phyloP scores from a whole-genome alignment of 2,329 filamentous ascomycete genomes.

The Cryphonectria naterciae region DNA sequence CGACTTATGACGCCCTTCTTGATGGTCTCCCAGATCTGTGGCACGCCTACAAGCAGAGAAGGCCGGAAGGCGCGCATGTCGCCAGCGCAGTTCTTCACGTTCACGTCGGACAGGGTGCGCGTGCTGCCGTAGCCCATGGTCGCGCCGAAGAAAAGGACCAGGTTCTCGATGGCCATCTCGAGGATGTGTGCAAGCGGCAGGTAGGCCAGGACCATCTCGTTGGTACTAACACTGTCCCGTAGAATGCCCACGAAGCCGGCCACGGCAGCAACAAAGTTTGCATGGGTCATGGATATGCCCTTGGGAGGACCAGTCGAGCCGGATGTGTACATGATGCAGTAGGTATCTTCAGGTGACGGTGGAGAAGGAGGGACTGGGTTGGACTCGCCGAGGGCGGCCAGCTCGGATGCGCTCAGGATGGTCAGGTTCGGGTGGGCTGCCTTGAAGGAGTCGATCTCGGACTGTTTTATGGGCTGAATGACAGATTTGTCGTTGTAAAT shows the following conservation, averaged over 20 bases:
- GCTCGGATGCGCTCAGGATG: conserved; percentile 59
- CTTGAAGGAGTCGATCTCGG: conserved; percentile 60
- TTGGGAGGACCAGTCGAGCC: conserved; percentile 89
- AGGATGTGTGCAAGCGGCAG: conserved; percentile 94
- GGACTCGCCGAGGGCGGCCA: conserved; percentile 63
- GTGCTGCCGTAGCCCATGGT: conserved; percentile 93
- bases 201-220: conserved; percentile 84
- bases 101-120: conserved; percentile 83
- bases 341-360: conserved; percentile 75
- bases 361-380: conserved; percentile 73
- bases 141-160: conserved; percentile 85
- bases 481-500: conserved; percentile 62
- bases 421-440: conserved; percentile 57
- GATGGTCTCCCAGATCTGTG: conserved; percentile 95
- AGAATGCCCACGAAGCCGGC: conserved; percentile 81
- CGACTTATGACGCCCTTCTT: conserved; percentile 89
- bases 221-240: conserved; percentile 75
- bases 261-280: conserved; percentile 78
- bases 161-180: conserved; percentile 94
- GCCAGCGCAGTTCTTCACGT: conserved; percentile 86
- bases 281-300: conserved; percentile 82
- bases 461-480: conserved; percentile 54
- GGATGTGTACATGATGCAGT: conserved; percentile 86
- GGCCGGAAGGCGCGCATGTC: conserved; percentile 93
- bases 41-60: conserved; percentile 90